Percentiles rank a stretch among this genome's conserved stretches.
Conservation (phyloP, 441 rosid species). For the Populus hybrid region DNA sequence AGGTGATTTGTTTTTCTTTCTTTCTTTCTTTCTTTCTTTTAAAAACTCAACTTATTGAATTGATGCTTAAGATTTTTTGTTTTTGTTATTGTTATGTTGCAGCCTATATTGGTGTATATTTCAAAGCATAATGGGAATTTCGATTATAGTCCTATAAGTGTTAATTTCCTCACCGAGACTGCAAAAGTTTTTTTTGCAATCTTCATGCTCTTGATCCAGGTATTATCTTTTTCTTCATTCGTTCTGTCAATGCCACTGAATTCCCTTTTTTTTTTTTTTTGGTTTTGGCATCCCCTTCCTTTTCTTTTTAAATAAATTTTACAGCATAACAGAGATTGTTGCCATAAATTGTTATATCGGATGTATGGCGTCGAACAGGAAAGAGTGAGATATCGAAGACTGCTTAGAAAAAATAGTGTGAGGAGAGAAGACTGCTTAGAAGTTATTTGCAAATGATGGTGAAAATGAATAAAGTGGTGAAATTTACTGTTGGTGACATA, state of each 20-base stretch:
- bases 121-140: conserved; percentile 89
- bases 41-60: no score
- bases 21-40: neutral
- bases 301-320: neutral
- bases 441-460: neutral
- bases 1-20: conserved; percentile 39
- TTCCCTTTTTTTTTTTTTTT: neutral
- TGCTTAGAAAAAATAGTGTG: neutral
- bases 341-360: neutral
- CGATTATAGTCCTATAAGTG: conserved; percentile 82
- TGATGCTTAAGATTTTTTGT: neutral
- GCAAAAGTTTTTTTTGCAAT: conserved; percentile 79
- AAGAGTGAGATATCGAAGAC: neutral
- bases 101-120: conserved; percentile 95
- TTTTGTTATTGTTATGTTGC: conserved; percentile 26
- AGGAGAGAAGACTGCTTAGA: no score
- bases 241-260: neutral
- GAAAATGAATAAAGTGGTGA: neutral
- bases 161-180: conserved; percentile 81
- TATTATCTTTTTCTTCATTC: conserved; percentile 17
- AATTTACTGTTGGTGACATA: neutral
- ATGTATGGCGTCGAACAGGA: no score
- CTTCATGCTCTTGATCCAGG: conserved; percentile 83
- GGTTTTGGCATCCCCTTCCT: neutral
- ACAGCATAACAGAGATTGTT: neutral